A percentile compares a stretch with the other conserved stretches of the same genome.
phyloP scores from a whole-genome alignment of 306 rosid species.

The Gastrolobium bilobum region DNA sequence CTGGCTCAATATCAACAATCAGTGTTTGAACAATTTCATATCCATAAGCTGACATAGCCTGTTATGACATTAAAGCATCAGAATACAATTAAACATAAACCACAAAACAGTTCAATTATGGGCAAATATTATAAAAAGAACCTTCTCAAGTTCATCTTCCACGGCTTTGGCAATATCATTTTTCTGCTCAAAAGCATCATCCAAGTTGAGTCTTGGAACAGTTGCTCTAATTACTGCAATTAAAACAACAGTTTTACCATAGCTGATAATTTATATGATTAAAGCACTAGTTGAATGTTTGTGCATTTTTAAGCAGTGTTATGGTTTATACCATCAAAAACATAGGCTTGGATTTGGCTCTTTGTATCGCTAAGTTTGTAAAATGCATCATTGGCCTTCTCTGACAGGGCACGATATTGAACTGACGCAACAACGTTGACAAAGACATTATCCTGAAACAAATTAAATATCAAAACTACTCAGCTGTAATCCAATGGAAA shows the following conservation, averaged over 20 bases:
- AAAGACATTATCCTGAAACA: slow-evolving; percentile 77
- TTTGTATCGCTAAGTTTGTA: slow-evolving; percentile 79
- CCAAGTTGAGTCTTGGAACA: slow-evolving; percentile 73
- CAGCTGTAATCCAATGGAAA: background rate
- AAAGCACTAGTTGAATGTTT: background rate
- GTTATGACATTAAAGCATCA: slow-evolving; percentile 37
- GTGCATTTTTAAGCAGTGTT: slow-evolving; percentile 14
- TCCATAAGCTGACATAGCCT: slow-evolving; percentile 88
- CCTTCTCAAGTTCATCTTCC: slow-evolving; percentile 79
- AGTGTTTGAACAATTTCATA: slow-evolving; percentile 86
- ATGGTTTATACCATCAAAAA: slow-evolving; percentile 66
- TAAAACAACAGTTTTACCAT: background rate
- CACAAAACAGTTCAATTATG: background rate
- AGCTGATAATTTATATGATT: slow-evolving; percentile 15
- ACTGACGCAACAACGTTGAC: slow-evolving; percentile 85
- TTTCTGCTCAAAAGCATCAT: slow-evolving; percentile 75
- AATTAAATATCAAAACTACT: slow-evolving; percentile 37
- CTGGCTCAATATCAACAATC: slow-evolving; percentile 79
- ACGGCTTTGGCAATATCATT: slow-evolving; percentile 78
- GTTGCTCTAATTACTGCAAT: slow-evolving; percentile 68
- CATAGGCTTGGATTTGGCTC: slow-evolving; percentile 81
- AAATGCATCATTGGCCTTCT: slow-evolving; percentile 79
- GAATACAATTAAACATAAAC: slow-evolving; percentile 20
- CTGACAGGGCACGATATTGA: slow-evolving; percentile 78
- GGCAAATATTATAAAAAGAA: slow-evolving; percentile 15